These are phyloP conservation scores for Panicum miliaceum DNA, from an alignment of 176 grass and related monocot genomes.

Conservation along the genomic window DNA sequence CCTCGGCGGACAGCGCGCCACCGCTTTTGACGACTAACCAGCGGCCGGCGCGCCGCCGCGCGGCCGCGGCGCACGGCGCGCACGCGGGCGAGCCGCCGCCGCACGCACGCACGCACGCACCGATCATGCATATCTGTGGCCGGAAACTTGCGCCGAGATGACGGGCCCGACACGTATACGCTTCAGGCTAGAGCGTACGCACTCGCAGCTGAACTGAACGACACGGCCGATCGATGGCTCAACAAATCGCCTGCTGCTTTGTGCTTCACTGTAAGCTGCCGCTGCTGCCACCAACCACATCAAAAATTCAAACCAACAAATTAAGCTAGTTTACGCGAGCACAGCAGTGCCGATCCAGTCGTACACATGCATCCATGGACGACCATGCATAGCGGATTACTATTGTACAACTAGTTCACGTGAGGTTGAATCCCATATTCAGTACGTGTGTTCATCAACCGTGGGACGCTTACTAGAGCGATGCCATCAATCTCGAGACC, in stretches of 20 bases:
- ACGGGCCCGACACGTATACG: not conserved
- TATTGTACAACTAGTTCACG: too few relatives aligned
- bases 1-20: not conserved
- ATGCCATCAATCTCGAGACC: too few relatives aligned
- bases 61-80: not conserved
- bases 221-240: not conserved
- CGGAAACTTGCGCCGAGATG: not conserved
- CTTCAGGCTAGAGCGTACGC: slow-evolving; percentile 3
- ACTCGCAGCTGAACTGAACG: not conserved
- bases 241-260: too few relatives aligned
- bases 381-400: too few relatives aligned
- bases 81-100: not conserved
- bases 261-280: slow-evolving; percentile 31
- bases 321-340: not conserved
- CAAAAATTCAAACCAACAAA: too few relatives aligned
- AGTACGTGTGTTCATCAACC: too few relatives aligned
- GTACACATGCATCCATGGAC: too few relatives aligned
- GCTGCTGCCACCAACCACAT: too few relatives aligned
- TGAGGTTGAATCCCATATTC: too few relatives aligned
- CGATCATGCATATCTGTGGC: not conserved
- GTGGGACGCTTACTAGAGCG: too few relatives aligned
- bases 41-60: not conserved
- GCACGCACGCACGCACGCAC: too few relatives aligned
- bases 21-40: not conserved
- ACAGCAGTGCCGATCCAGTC: too few relatives aligned